A percentile compares a stretch with the other conserved stretches of the same genome.
These are phyloP conservation scores for Elsinoe australis DNA, from an alignment of 2,329 filamentous ascomycete species.

Conservation along the genomic window DNA sequence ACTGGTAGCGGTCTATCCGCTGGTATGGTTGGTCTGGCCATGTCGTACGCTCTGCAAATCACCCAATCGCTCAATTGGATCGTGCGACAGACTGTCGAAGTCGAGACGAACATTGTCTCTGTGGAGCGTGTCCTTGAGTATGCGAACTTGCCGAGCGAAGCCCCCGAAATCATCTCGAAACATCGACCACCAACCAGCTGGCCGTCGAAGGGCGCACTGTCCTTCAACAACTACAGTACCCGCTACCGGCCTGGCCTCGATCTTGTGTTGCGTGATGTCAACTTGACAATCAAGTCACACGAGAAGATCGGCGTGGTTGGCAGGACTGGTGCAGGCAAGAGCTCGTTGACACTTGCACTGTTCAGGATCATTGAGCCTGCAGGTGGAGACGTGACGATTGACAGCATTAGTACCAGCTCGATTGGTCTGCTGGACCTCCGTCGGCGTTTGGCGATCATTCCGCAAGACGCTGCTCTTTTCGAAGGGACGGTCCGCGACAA, in stretches of 20 bases:
- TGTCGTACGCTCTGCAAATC: constrained; percentile 97
- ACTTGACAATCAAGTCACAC: constrained; percentile 82
- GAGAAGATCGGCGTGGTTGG: constrained; percentile 98
- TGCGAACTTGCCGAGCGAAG: constrained; percentile 81
- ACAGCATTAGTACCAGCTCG: constrained; percentile 76
- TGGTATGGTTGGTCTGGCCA: constrained; percentile 80
- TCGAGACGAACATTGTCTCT: constrained; percentile 99
- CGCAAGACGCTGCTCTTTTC: constrained; percentile 93
- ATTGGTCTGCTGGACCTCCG: constrained; percentile 88
- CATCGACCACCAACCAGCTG: constrained; percentile 81
- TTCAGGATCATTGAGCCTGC: constrained; percentile 92
- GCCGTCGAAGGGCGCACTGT: constrained; percentile 80
- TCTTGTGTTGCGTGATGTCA: constrained; percentile 87
- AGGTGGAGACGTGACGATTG: constrained; percentile 78
- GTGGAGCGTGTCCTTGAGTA: constrained; percentile 98
- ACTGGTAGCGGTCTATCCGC: constrained; percentile 55
- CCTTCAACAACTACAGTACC: constrained; percentile 90
- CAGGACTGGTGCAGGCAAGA: constrained; percentile 92
- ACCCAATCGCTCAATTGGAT: constrained; percentile 98
- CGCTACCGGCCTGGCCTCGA: constrained; percentile 85
- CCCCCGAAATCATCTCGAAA: constrained; percentile 85
- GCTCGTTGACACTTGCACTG: constrained; percentile 80
- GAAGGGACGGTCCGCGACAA: constrained; percentile 92
- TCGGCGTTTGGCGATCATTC: constrained; percentile 87
- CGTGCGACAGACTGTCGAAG: constrained; percentile 93